A percentile compares a stretch with the other conserved stretches of the same genome.
Conservation (phyloP, 2,329 filamentous ascomycete genomes). For the Chaetoscypha palmicola region DNA sequence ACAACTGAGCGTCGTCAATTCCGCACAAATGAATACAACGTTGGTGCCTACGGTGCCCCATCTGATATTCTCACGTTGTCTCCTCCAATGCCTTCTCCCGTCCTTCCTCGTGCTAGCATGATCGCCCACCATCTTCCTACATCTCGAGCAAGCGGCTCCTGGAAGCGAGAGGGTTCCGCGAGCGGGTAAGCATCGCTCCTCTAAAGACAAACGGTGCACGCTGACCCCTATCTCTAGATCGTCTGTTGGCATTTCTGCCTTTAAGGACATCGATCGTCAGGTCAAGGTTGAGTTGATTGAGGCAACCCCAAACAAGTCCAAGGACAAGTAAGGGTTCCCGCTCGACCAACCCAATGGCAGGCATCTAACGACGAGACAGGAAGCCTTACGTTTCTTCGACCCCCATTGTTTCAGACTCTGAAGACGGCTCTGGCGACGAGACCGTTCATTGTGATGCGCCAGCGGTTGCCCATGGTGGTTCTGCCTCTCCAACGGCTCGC, state of each 20-base stretch:
- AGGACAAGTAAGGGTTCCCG: conserved; percentile 23
- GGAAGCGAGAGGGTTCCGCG: conserved; percentile 26
- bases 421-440: conserved; percentile 30
- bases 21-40: conserved; percentile 91
- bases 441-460: conserved; percentile 29
- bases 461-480: conserved; percentile 23
- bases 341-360: neutral
- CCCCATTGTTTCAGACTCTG: conserved; percentile 31
- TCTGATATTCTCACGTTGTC: conserved; percentile 43
- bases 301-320: conserved; percentile 21
- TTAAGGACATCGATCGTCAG: conserved; percentile 30
- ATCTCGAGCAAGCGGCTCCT: conserved; percentile 26
- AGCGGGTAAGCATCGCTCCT: conserved; percentile 18
- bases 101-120: conserved; percentile 28
- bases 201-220: neutral
- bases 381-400: conserved; percentile 16
- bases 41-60: conserved; percentile 56
- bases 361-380: conserved; percentile 13
- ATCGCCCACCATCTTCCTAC: conserved; percentile 28
- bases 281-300: conserved; percentile 26
- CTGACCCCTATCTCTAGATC: conserved; percentile 15
- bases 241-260: conserved; percentile 19
- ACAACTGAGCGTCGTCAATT: conserved; percentile 93
- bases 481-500: conserved; percentile 26
- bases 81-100: conserved; percentile 35